Evolutionary conservation across 1,139 yeast genomes (phyloP), one percentile per base, ranked within the genome.

Genomic region (Geotrichum histeridarum): DNA sequence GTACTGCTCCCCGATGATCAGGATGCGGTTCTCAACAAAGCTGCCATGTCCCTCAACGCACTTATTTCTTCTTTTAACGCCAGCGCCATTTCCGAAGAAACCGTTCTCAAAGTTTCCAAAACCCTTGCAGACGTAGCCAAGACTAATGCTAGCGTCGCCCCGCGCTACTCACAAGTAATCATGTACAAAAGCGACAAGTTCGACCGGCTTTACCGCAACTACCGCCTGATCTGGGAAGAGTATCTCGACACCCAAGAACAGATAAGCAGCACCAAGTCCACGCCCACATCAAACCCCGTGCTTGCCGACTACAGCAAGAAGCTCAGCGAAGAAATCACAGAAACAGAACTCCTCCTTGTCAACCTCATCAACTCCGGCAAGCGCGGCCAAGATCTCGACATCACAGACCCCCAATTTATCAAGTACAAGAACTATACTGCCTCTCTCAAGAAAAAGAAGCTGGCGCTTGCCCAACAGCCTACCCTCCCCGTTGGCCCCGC

Each of bases 51-150:
- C 5, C 56, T 66, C 37, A 66, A 66, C 53, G 69, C 62, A 47
- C 61, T 66, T 49, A 66, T 66, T 35, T 56, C 66, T 2, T 59
- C 63, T 15, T 61, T 61, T 49, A 66, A 66, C 52, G 64, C 68
- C 12, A 52, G 63, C 1, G 69, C 68, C 4, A 62, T 63, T 12
- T 57, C 65, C 6, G 61, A 59, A 18, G 60, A 59, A 6, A 58
- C 67, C 0, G 61, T 66, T 14, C 51, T 54, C 30, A 48, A 51
- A 5, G 67, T 64, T 11, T 53, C 62, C 14, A 41, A 42, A 22
- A 54, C 59, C 14, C 56, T 64, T 15, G 53, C 56, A 30, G 57
- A 54, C 12, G 57, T 65, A 42, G 63, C 66, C 8, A 53, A 57
- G 22, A 48, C 53, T 33, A 57, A 60, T 36, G 48, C 58, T 38